phyloP scores from a whole-genome alignment of 306 rosid species.

The Urtica urens region DNA sequence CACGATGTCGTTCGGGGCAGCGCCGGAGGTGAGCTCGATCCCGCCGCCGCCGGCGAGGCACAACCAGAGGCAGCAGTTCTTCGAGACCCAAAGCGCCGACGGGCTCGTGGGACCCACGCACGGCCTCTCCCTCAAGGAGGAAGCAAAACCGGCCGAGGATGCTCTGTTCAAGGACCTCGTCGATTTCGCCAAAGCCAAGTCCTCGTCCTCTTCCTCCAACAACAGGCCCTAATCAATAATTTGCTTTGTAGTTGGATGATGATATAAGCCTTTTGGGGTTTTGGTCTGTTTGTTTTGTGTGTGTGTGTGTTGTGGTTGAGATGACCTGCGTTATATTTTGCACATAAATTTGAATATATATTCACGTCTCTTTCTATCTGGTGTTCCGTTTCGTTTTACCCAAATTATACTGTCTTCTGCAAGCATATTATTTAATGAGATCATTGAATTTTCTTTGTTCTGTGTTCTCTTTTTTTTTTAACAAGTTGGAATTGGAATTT shows the following conservation, averaged over 20 bases:
- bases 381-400: slow-evolving; percentile 10
- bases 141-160: slow-evolving; percentile 69
- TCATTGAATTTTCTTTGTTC: too few relatives aligned
- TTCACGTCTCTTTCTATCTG: too few relatives aligned
- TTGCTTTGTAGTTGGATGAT: too few relatives aligned
- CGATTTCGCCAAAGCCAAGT: slow-evolving; percentile 77
- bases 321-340: slow-evolving; percentile 20
- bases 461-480: too few relatives aligned
- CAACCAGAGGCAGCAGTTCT: slow-evolving; percentile 73
- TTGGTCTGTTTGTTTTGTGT: slow-evolving; percentile 25
- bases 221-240: slow-evolving; percentile 63
- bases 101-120: slow-evolving; percentile 63
- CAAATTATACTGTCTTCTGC: background rate
- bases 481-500: too few relatives aligned
- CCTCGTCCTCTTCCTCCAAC: slow-evolving; percentile 47
- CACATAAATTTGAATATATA: slow-evolving; percentile 42
- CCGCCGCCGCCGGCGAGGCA: slow-evolving; percentile 77
- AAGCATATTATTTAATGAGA: background rate
- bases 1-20: slow-evolving; percentile 27
- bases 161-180: slow-evolving; percentile 73
- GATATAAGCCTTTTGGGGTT: slow-evolving; percentile 26
- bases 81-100: slow-evolving; percentile 48
- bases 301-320: slow-evolving; percentile 17
- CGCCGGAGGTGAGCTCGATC: slow-evolving; percentile 39
- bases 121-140: slow-evolving; percentile 57